Percentiles rank a stretch among this genome's conserved stretches.
Evolutionary conservation across 331 rosid species (phyloP).

Genomic region (Quercus lobata): DNA sequence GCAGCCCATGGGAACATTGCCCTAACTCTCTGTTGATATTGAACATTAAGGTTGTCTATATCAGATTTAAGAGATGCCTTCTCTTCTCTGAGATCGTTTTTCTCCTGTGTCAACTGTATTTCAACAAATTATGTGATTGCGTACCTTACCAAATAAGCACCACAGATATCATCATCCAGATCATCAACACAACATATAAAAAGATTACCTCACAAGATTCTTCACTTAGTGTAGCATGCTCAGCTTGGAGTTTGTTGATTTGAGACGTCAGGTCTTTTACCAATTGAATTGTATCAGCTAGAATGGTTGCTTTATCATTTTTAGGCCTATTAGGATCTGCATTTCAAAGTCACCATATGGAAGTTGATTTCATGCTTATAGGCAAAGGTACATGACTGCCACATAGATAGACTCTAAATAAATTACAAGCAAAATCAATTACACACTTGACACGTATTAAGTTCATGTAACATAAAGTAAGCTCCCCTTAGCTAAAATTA

Average conservation of each 20-base stretch:
- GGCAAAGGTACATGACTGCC: conserved; percentile 4
- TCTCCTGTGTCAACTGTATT: conserved; percentile 72
- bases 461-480: not conserved
- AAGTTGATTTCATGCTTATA: conserved; percentile 6
- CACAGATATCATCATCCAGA: not conserved
- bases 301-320: conserved; percentile 86
- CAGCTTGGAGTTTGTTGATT: conserved; percentile 72
- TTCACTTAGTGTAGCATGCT: conserved; percentile 54
- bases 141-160: not conserved
- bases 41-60: conserved; percentile 62
- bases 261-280: conserved; percentile 84
- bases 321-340: conserved; percentile 94
- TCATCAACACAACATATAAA: not conserved
- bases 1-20: conserved; percentile 77
- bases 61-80: conserved; percentile 69
- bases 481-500: conserved; percentile 4
- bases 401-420: conserved; percentile 15
- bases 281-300: conserved; percentile 71
- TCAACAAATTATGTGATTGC: conserved; percentile 14
- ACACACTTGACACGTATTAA: not conserved
- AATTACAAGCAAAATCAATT: not conserved
- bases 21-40: conserved; percentile 76
- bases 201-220: conserved; percentile 79
- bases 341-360: conserved; percentile 22
- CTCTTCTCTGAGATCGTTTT: conserved; percentile 92